Percentiles rank a stretch among this genome's conserved stretches.
These are phyloP conservation scores for Aspergillus sp. DNA, from an alignment of 2,329 filamentous ascomycete genomes.

Conservation along the genomic window DNA sequence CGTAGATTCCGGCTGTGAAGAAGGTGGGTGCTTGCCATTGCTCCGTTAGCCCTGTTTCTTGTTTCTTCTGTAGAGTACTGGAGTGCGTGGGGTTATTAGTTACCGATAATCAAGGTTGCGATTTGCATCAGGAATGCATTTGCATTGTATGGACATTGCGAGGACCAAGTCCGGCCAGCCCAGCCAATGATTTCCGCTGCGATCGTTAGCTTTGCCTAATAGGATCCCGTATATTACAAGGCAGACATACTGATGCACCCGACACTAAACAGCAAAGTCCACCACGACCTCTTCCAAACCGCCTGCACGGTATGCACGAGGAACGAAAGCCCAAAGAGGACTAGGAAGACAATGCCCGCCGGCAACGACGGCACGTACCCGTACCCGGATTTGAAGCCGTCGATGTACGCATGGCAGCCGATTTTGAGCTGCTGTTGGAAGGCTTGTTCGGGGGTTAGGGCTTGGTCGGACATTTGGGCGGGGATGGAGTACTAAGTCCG, in stretches of 20 bases:
- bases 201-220: constrained; percentile 2
- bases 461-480: neutral
- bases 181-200: constrained; percentile 41
- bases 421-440: constrained; percentile 6
- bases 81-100: constrained; percentile 1
- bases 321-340: constrained; percentile 30
- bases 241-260: constrained; percentile 27
- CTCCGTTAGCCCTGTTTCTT: neutral
- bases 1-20: constrained; percentile 46
- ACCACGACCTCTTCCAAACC: constrained; percentile 32
- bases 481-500: too few relatives aligned
- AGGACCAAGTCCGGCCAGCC: constrained; percentile 43
- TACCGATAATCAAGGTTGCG: constrained; percentile 34
- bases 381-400: constrained; percentile 20
- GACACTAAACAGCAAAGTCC: constrained; percentile 29
- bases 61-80: neutral
- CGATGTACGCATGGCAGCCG: constrained; percentile 21
- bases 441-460: constrained; percentile 1
- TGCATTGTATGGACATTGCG: constrained; percentile 42
- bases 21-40: constrained; percentile 37
- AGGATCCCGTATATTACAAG: neutral
- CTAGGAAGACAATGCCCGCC: constrained; percentile 27
- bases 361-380: constrained; percentile 28
- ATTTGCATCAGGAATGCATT: constrained; percentile 46
- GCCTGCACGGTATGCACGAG: constrained; percentile 27